Evolutionary conservation across 108 stramenopile genomes (phyloP), one percentile per base, ranked within the genome.

Genomic region (Stephanodiscus minutulus): DNA sequence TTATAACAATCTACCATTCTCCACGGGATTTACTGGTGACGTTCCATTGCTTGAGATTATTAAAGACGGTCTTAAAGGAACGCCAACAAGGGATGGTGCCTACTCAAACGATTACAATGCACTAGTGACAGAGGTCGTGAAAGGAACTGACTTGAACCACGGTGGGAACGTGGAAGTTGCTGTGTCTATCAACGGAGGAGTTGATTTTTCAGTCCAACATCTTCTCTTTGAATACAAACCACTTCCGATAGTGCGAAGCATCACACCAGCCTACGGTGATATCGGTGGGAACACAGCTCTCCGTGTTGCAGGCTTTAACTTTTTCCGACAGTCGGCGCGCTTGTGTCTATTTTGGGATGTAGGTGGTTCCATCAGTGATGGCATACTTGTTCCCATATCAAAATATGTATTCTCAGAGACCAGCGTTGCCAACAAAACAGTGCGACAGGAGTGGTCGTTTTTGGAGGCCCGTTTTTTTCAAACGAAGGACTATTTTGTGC

Each of bases 261-360:
- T 93, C 21, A 25, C 25, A 7, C 92, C 92, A 0, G 59, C 67
- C 12, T 87, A 79, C 37, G 92, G 91, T 7, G 85, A 86, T 22
- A 58, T 56, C 35, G 21, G 20, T 5, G 92, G 92, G 24, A 85
- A 82, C 37, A 93, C 92, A 25, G 68, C 57, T 25, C 74, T 91
- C 15, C 49, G 78, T 8, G 81, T 89, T 8, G 49, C 28, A 22
- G 86, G 86, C 5, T 72, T 66, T 6, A 74, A 74, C 57, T 86
- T 88, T 64, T 53, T 62, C 6, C 68, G 68, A 66, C 61, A 67
- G 12, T 61, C 78, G 54, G 72, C 52, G 21, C 53, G 85, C 47
- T 62, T 64, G 7, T 92, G 91, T 49, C 49, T 74, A 28, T 92
- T 92, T 72, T 89, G 88, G 58, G 78, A 74, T 5, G 39, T 24